Conservation (phyloP, 106 monocot genomes). For the Agapanthus africanus region DNA sequence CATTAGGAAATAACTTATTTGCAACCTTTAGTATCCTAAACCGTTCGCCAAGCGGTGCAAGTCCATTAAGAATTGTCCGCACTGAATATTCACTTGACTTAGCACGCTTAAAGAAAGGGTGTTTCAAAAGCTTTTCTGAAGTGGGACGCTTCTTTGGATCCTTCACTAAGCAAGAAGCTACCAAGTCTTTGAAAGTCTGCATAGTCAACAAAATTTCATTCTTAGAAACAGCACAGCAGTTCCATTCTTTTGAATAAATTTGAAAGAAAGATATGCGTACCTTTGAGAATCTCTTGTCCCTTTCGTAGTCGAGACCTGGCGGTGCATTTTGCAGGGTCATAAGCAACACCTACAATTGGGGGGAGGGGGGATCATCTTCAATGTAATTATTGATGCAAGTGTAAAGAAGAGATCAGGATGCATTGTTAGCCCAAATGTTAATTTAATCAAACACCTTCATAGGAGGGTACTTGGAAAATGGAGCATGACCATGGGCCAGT, state of each 20-base stretch:
- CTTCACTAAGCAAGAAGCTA: conserved; percentile 86
- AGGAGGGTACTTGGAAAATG: conserved; percentile 93
- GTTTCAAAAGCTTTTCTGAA: conserved; percentile 93
- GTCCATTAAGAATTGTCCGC: conserved; percentile 61
- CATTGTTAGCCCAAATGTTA: neutral
- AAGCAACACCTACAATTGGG: conserved; percentile 59
- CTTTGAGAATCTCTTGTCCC: conserved; percentile 87
- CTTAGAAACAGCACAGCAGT: neutral
- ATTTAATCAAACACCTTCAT: conserved; percentile 58
- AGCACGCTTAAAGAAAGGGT: conserved; percentile 78
- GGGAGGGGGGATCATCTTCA: conserved; percentile 1
- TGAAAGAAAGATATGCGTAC: conserved; percentile 20
- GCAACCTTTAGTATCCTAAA: conserved; percentile 72
- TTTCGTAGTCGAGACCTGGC: conserved; percentile 85
- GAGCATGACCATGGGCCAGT: conserved; percentile 97
- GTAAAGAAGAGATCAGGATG: neutral
- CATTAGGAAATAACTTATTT: neutral
- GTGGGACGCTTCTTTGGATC: conserved; percentile 91
- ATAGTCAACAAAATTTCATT: conserved; percentile 25
- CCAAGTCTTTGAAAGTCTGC: conserved; percentile 86
- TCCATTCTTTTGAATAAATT: conserved; percentile 1
- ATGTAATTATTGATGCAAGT: conserved; percentile 1
- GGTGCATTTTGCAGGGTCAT: conserved; percentile 99
- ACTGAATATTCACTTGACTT: conserved; percentile 65
- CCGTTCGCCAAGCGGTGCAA: conserved; percentile 82